Evolutionary conservation across 495 filamentous ascomycete species (phyloP).

Genomic region (Lasiosphaeria hispida): DNA sequence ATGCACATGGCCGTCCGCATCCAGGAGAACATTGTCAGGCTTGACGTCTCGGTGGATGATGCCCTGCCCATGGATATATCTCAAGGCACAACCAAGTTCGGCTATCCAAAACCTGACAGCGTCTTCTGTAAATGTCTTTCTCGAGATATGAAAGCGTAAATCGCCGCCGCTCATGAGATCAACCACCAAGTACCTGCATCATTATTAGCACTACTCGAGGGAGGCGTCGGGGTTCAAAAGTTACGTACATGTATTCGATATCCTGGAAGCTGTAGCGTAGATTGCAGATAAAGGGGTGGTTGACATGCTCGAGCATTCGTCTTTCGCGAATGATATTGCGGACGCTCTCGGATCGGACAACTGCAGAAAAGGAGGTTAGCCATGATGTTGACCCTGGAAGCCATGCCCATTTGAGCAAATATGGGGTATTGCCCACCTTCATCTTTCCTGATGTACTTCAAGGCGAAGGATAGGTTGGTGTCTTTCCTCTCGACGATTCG

Average conservation of each 20-base stretch:
- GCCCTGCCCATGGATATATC: slow-evolving; percentile 85
- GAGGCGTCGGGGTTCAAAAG: not conserved
- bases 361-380: slow-evolving; percentile 43
- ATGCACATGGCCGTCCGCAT: slow-evolving; percentile 94
- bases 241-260: slow-evolving; percentile 91
- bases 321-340: slow-evolving; percentile 97
- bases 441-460: slow-evolving; percentile 99
- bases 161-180: slow-evolving; percentile 99
- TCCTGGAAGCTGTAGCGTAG: slow-evolving; percentile 98
- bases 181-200: slow-evolving; percentile 85
- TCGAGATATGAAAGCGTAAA: slow-evolving; percentile 93
- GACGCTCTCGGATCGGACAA: slow-evolving; percentile 95
- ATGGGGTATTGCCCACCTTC: slow-evolving; percentile 61
- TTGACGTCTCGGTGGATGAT: slow-evolving; percentile 98
- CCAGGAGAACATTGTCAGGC: slow-evolving; percentile 93
- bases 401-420: too few relatives aligned
- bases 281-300: slow-evolving; percentile 97
- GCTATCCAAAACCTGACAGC: slow-evolving; percentile 96
- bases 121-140: slow-evolving; percentile 97
- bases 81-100: slow-evolving; percentile 86
- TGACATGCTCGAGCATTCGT: slow-evolving; percentile 95
- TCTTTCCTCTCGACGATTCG: slow-evolving; percentile 98
- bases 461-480: slow-evolving; percentile 82
- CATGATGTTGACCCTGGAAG: not conserved
- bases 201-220: slow-evolving; percentile 14